Evolutionary conservation across 2,329 filamentous ascomycete species (phyloP), one percentile per base, ranked within the genome.

Genomic region (Pseudovirgaria hyperparasitica): DNA sequence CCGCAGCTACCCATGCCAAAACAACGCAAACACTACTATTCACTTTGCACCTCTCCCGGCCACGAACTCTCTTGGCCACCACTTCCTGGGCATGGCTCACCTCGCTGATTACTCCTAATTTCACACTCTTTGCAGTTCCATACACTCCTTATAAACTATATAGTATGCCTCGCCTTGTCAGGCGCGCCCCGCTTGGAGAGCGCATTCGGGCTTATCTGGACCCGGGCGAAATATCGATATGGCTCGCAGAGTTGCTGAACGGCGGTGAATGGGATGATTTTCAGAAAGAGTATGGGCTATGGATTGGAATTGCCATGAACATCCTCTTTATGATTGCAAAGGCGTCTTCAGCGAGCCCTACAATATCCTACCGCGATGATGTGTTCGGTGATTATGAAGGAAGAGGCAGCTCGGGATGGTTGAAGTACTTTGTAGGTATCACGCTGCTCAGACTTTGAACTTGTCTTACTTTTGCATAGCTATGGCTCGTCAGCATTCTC

Each of bases 201-300:
- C 82, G 87, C 52, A 68, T 96, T 52, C 73, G 74, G 49, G 67
- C 80, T 30, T 74, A 74, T 52, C 62, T 94, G 32, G 87, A 96
- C 47, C 84, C 82, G 3, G 77, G 81, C 60, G 90, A 98, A 57
- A 81, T 87, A 46, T 60, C 90, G 28, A 72, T 98, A 11, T 93
- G 84, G 80, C 56, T 92, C 2, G 92, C 82, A 0, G 87, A 96
- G 51, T 82, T 93, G 57, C 69, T 98, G 33, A 86, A 94, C 50
- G 84, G 84, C 16, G 76, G 79, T 46, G 82, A 93, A 42, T 92
- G 85, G 75, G 82, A 94, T 41, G 82, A 87, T 12, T 61, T 71
- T 34, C 62, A 74, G 35, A 77, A 81, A 39, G 60, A 74, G 19
- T 78, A 82, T 52, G 80, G 82, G 15, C 70, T 74, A 5, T 75